phyloP scores from a whole-genome alignment of 2,329 filamentous ascomycete species.

The Ophiocordyceps australis region DNA sequence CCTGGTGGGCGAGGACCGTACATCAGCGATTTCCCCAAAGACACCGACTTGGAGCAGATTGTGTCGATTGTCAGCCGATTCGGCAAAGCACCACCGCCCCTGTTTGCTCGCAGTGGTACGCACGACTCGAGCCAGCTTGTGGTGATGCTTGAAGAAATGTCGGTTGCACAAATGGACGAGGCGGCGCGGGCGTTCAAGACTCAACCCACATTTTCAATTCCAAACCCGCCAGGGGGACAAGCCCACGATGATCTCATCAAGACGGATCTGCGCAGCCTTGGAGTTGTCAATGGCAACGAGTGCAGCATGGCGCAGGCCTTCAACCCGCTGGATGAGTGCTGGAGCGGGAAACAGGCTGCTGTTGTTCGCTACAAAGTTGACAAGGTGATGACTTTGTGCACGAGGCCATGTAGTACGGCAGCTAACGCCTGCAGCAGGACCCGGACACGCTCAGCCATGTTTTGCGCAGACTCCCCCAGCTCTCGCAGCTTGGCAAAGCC shows the following conservation, averaged over 20 bases:
- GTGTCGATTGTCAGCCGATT: constrained; percentile 41
- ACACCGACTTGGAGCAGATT: constrained; percentile 23
- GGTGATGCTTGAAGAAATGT: constrained; percentile 39
- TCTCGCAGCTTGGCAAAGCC: constrained; percentile 24
- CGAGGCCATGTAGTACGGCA: background rate
- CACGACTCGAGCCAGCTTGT: constrained; percentile 33
- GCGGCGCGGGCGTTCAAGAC: constrained; percentile 17
- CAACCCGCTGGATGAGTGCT: constrained; percentile 26
- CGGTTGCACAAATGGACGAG: constrained; percentile 23
- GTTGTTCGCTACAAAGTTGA: constrained; percentile 23
- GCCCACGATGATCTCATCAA: constrained; percentile 24
- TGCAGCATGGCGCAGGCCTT: constrained; percentile 20
- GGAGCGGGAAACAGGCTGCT: constrained; percentile 19
- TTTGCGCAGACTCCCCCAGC: constrained; percentile 21
- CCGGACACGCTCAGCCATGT: constrained; percentile 22
- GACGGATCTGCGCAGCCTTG: constrained; percentile 20
- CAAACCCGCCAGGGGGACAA: constrained; percentile 21
- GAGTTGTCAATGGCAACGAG: constrained; percentile 14
- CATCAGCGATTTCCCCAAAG: constrained; percentile 24
- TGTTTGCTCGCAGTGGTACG: constrained; percentile 25
- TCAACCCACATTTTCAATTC: constrained; percentile 28
- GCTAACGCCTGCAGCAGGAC: constrained; percentile 15
- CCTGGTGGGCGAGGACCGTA: constrained; percentile 26
- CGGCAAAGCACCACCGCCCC: constrained; percentile 28
- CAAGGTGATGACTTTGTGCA: constrained; percentile 15